phyloP scores from a whole-genome alignment of 2,329 filamentous ascomycete genomes.

The Akanthomyces lecanii region DNA sequence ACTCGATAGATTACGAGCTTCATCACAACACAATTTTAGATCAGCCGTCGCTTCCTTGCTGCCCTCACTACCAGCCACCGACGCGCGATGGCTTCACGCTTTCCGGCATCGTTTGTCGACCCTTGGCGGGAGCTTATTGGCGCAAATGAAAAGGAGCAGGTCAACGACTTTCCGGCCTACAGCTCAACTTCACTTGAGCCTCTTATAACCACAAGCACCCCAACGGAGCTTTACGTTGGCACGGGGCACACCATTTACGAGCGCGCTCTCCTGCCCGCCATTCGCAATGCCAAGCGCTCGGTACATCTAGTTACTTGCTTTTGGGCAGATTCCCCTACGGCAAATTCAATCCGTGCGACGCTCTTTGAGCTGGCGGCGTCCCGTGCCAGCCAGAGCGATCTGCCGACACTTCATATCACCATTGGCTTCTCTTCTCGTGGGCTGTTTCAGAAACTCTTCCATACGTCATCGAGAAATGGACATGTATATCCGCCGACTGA shows the following conservation, averaged over 20 bases:
- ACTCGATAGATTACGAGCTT: neutral
- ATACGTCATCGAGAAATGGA: slow-evolving; percentile 60
- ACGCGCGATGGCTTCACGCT: slow-evolving; percentile 19
- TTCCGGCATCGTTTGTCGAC: slow-evolving; percentile 36
- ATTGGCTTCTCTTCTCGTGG: slow-evolving; percentile 75
- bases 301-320: slow-evolving; percentile 79
- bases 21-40: neutral
- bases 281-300: slow-evolving; percentile 57
- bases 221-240: slow-evolving; percentile 49
- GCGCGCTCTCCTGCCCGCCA: slow-evolving; percentile 54
- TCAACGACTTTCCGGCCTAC: slow-evolving; percentile 46
- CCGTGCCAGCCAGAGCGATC: slow-evolving; percentile 26
- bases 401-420: slow-evolving; percentile 51
- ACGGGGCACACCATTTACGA: slow-evolving; percentile 56
- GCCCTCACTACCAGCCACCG: neutral
- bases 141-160: slow-evolving; percentile 31
- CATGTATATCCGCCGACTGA: slow-evolving; percentile 54
- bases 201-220: slow-evolving; percentile 46
- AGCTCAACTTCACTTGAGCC: slow-evolving; percentile 39
- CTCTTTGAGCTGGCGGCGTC: slow-evolving; percentile 55
- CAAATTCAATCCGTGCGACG: slow-evolving; percentile 52
- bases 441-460: slow-evolving; percentile 68
- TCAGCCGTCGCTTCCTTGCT: neutral
- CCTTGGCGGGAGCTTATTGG: slow-evolving; percentile 34
- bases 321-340: slow-evolving; percentile 65